These are phyloP conservation scores for Gossypium schwendimanii DNA, from an alignment of 441 rosid species.

Conservation along the genomic window DNA sequence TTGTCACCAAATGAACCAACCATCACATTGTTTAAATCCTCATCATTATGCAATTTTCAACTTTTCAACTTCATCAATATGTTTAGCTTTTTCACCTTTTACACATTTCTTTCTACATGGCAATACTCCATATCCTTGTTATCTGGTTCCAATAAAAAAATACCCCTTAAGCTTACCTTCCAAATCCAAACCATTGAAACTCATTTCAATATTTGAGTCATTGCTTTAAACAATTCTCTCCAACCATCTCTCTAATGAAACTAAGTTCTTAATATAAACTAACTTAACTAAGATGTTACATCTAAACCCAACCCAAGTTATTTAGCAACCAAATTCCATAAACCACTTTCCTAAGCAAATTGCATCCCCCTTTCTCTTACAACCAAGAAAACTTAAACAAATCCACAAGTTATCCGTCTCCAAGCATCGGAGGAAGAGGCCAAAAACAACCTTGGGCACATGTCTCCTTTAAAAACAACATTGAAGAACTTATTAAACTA, in stretches of 20 bases:
- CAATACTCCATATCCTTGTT: conserved; percentile 23
- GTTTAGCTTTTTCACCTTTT: conserved; percentile 23
- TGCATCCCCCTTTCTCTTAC: conserved; percentile 39
- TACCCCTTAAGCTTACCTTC: conserved; percentile 27
- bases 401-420: conserved; percentile 35
- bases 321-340: conserved; percentile 12
- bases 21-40: conserved; percentile 20
- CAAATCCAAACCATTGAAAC: conserved; percentile 21
- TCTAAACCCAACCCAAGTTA: conserved; percentile 38
- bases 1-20: conserved; percentile 20
- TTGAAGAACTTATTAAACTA: conserved; percentile 46
- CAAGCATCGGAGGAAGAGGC: conserved; percentile 37
- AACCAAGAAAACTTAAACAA: conserved; percentile 40
- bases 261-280: conserved; percentile 36
- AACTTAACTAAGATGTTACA: conserved; percentile 31
- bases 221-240: conserved; percentile 29
- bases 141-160: conserved; percentile 28
- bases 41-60: conserved; percentile 15
- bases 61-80: conserved; percentile 23
- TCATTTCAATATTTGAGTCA: neutral
- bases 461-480: conserved; percentile 32
- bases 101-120: conserved; percentile 23
- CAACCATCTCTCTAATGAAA: conserved; percentile 43
- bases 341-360: conserved; percentile 1
- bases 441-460: conserved; percentile 27